These are phyloP conservation scores for Pichia heedii DNA, from an alignment of 805 yeast genomes.

Conservation along the genomic window DNA sequence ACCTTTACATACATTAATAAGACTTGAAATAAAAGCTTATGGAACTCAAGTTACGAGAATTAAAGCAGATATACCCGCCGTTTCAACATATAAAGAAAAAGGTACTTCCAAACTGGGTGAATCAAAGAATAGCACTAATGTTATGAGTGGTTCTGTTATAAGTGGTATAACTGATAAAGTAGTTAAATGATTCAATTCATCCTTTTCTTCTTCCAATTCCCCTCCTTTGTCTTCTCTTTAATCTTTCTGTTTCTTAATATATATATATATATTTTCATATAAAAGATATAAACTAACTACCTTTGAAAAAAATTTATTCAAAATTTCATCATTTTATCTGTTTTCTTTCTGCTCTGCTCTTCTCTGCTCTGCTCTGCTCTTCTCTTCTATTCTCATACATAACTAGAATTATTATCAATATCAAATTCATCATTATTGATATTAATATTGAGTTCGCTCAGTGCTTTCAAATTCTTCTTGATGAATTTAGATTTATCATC, in stretches of 20 bases:
- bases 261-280: no score
- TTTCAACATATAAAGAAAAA: conserved; percentile 89
- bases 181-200: conserved; percentile 3
- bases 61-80: conserved; percentile 96
- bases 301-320: no score
- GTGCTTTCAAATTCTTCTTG: conserved; percentile 4
- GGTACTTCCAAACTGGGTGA: conserved; percentile 71
- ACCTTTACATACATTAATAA: conserved; percentile 90
- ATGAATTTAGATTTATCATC: conserved; percentile 11
- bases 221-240: no score
- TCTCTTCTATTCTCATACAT: not conserved
- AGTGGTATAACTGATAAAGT: conserved; percentile 19
- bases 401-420: not conserved
- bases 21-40: conserved; percentile 92
- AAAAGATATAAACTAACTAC: no score
- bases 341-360: no score
- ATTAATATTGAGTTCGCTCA: not conserved
- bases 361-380: no score
- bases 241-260: no score
- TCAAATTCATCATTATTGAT: no score
- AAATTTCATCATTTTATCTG: no score
- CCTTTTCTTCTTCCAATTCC: no score
- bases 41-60: conserved; percentile 81
- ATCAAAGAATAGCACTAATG: conserved; percentile 28
- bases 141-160: conserved; percentile 43